These are phyloP conservation scores for Anisodus tanguticus DNA, from an alignment of 257 asterid genomes.

Conservation along the genomic window DNA sequence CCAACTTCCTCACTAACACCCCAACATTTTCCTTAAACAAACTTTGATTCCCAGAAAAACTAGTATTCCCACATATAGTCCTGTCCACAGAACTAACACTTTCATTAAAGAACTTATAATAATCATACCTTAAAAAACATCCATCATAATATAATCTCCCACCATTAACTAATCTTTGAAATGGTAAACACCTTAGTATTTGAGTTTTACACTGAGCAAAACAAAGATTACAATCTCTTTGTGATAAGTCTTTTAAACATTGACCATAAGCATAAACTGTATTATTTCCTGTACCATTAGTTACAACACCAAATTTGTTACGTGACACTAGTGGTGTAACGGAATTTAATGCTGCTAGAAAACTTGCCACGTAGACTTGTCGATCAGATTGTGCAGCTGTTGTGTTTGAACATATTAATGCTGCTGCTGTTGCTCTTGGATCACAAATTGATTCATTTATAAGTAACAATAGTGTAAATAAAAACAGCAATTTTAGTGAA, in stretches of 20 bases:
- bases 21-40: slow-evolving; percentile 48
- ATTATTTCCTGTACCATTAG: slow-evolving; percentile 55
- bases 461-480: slow-evolving; percentile 7
- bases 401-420: slow-evolving; percentile 53
- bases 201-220: slow-evolving; percentile 62
- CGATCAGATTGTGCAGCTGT: slow-evolving; percentile 52
- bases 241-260: slow-evolving; percentile 71
- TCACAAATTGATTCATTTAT: slow-evolving; percentile 39
- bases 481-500: neutral
- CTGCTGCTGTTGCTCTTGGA: slow-evolving; percentile 65
- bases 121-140: slow-evolving; percentile 66
- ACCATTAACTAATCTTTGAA: slow-evolving; percentile 51
- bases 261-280: slow-evolving; percentile 66
- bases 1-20: slow-evolving; percentile 52
- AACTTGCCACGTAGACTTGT: slow-evolving; percentile 46
- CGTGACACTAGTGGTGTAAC: slow-evolving; percentile 42
- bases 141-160: slow-evolving; percentile 67
- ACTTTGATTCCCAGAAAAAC: slow-evolving; percentile 52
- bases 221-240: slow-evolving; percentile 59
- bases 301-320: slow-evolving; percentile 46
- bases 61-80: slow-evolving; percentile 53
- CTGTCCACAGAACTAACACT: slow-evolving; percentile 50
- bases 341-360: slow-evolving; percentile 59
- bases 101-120: slow-evolving; percentile 63
- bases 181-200: slow-evolving; percentile 56